Evolutionary conservation across 306 rosid species (phyloP).

Genomic region (Vigna reflexopilosa): DNA sequence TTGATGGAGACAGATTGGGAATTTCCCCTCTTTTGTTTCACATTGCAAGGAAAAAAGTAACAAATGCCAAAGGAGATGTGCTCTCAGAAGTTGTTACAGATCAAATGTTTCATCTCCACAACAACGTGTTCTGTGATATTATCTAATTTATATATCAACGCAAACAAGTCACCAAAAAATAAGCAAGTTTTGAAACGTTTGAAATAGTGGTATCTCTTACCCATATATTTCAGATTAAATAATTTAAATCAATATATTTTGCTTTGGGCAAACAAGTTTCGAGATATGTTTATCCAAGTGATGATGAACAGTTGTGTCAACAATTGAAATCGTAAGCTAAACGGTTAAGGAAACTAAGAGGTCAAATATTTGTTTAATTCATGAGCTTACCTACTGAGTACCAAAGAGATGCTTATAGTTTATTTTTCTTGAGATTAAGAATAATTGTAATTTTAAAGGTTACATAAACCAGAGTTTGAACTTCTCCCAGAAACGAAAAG

Average conservation of each 20-base stretch:
- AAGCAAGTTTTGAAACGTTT: no score
- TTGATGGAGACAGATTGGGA: background rate
- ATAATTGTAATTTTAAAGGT: background rate
- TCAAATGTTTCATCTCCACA: background rate
- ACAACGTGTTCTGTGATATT: background rate
- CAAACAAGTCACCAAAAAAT: no score
- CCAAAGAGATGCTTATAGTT: no score
- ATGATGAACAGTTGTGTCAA: background rate
- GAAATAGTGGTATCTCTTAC: background rate
- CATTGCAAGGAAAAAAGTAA: background rate
- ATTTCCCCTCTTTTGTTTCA: background rate
- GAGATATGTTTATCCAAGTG: background rate
- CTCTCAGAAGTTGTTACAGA: background rate
- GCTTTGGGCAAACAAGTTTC: background rate
- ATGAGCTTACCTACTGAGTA: no score
- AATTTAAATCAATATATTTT: background rate
- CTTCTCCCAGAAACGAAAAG: background rate
- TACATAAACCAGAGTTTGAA: background rate
- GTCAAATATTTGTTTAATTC: background rate
- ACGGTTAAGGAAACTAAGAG: background rate
- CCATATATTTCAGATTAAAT: background rate
- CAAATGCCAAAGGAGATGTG: background rate
- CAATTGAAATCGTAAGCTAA: background rate
- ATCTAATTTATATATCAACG: no score
- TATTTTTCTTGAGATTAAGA: background rate